Percentiles rank a stretch among this genome's conserved stretches.
Evolutionary conservation across 108 stramenopile species (phyloP).

Genomic region (Cyclotella sp.): DNA sequence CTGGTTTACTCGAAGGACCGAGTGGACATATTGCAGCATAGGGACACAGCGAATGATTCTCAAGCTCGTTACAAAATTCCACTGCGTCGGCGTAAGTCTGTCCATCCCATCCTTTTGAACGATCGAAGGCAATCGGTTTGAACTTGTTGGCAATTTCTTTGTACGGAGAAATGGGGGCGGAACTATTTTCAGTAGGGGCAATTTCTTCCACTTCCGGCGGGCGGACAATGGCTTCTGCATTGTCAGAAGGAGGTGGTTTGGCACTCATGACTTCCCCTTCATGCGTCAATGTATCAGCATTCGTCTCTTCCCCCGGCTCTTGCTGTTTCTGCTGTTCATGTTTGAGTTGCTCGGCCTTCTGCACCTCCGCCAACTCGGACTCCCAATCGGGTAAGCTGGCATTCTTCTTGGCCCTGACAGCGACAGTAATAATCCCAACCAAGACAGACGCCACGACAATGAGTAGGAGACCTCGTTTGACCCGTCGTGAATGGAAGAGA

Average conservation of each 20-base stretch:
- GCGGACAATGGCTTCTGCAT: background rate
- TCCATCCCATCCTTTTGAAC: slow-evolving; percentile 23
- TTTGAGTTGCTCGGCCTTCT: slow-evolving; percentile 12
- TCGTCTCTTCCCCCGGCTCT: background rate
- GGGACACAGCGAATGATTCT: slow-evolving; percentile 13
- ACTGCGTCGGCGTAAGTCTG: slow-evolving; percentile 22
- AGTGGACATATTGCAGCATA: slow-evolving; percentile 14
- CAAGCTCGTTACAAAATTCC: slow-evolving; percentile 2
- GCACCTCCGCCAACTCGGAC: slow-evolving; percentile 15
- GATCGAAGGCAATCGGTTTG: slow-evolving; percentile 1
- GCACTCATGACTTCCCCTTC: background rate
- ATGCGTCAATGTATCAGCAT: background rate
- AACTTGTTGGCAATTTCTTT: slow-evolving; percentile 9
- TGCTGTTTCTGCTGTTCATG: background rate
- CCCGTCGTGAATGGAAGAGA: slow-evolving; percentile 1
- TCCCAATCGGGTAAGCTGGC: slow-evolving; percentile 20
- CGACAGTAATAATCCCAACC: background rate
- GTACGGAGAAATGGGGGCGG: background rate
- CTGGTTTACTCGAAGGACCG: background rate
- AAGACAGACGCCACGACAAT: background rate
- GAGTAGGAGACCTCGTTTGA: slow-evolving; percentile 5
- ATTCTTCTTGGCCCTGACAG: slow-evolving; percentile 14
- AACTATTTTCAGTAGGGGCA: background rate
- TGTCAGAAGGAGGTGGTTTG: background rate
- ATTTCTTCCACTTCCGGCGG: background rate